Conservation (phyloP, 148 eudicot species). For the Polygonum aviculare region DNA sequence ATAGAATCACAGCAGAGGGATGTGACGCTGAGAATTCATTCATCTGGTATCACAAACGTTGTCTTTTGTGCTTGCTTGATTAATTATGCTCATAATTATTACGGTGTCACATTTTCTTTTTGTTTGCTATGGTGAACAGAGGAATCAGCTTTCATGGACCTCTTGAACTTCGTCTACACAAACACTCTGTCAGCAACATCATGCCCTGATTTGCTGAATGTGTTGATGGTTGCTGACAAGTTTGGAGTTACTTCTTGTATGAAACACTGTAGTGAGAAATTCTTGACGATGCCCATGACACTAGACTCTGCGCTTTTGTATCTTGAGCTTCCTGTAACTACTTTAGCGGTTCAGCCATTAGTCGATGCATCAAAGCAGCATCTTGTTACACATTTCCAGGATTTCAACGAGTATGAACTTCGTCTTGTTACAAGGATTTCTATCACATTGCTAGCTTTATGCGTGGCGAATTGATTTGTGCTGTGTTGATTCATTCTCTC, state of each 20-base stretch:
- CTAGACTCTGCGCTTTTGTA: slow-evolving; percentile 61
- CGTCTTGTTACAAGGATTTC: background rate
- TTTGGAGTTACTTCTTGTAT: slow-evolving; percentile 78
- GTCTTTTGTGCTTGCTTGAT: no score
- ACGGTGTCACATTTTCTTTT: no score
- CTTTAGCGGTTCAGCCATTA: slow-evolving; percentile 68
- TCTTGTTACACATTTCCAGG: slow-evolving; percentile 59
- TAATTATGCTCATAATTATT: no score
- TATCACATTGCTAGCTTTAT: no score
- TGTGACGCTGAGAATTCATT: background rate
- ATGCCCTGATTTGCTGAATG: slow-evolving; percentile 54
- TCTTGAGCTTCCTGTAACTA: slow-evolving; percentile 66
- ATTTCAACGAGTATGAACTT: slow-evolving; percentile 48
- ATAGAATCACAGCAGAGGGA: background rate
- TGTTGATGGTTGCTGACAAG: slow-evolving; percentile 73
- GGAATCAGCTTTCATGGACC: slow-evolving; percentile 71
- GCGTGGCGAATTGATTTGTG: no score
- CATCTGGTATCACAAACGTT: background rate
- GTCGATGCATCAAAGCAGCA: slow-evolving; percentile 62
- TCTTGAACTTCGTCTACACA: slow-evolving; percentile 68
- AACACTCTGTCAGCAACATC: slow-evolving; percentile 39
- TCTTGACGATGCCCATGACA: slow-evolving; percentile 58
- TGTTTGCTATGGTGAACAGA: slow-evolving; percentile 27
- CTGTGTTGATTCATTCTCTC: no score
- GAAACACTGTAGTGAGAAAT: slow-evolving; percentile 49